Conservation (phyloP, 805 yeast species). For the Yarrowia alimentaria region DNA sequence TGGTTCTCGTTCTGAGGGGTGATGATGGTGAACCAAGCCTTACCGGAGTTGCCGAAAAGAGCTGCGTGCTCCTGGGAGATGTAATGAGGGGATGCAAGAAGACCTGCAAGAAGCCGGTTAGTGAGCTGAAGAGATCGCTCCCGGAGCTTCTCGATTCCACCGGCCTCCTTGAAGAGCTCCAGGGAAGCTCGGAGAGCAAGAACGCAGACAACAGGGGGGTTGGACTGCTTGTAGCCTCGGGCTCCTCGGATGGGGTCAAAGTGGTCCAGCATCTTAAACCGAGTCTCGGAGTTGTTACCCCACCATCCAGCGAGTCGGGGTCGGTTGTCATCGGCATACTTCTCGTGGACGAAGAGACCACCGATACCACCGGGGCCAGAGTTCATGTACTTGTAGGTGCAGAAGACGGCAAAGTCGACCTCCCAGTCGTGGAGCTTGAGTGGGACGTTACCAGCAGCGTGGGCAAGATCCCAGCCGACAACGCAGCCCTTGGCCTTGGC, state of each 20-base stretch:
- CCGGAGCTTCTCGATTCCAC: constrained; percentile 63
- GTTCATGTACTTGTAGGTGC: constrained; percentile 87
- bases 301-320: constrained; percentile 96
- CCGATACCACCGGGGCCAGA: constrained; percentile 94
- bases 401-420: constrained; percentile 93
- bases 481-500: constrained; percentile 55
- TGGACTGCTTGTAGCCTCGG: constrained; percentile 82
- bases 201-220: constrained; percentile 84
- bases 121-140: constrained; percentile 60
- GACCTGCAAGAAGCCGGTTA: constrained; percentile 49
- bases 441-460: constrained; percentile 86
- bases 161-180: constrained; percentile 55
- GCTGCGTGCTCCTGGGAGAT: constrained; percentile 36
- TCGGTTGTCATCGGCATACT: constrained; percentile 38
- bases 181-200: constrained; percentile 69
- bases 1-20: constrained; percentile 62
- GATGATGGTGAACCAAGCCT: constrained; percentile 59
- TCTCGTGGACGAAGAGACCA: constrained; percentile 75
- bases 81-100: constrained; percentile 51
- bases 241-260: constrained; percentile 87
- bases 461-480: constrained; percentile 93
- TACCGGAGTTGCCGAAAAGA: constrained; percentile 21
- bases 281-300: constrained; percentile 71
- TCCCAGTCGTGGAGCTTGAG: constrained; percentile 79
- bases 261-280: constrained; percentile 76